These are phyloP conservation scores for Teunomyces kruisii DNA, from an alignment of 805 yeast genomes.

Conservation along the genomic window DNA sequence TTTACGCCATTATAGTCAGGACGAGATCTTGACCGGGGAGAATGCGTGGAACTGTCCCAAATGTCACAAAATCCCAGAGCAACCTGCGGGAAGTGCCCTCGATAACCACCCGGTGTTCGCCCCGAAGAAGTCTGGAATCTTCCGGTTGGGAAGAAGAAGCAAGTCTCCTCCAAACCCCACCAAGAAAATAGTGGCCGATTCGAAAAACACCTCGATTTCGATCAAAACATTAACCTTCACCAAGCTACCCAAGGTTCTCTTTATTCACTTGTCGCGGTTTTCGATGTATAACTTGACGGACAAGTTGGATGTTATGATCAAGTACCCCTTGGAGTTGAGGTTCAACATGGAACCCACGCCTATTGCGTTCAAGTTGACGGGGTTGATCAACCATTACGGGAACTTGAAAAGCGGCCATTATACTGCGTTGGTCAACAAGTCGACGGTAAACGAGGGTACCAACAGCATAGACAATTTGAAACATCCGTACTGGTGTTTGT, in stretches of 20 bases:
- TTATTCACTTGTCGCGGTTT: conserved; percentile 43
- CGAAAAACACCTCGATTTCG: conserved; percentile 11
- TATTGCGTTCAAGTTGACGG: conserved; percentile 53
- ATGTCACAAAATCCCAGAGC: conserved; percentile 41
- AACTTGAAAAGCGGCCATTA: conserved; percentile 74
- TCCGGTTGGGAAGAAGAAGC: conserved; percentile 32
- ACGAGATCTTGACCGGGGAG: conserved; percentile 67
- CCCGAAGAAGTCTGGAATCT: conserved; percentile 33
- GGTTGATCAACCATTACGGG: conserved; percentile 72
- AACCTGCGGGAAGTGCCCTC: conserved; percentile 10
- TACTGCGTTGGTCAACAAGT: conserved; percentile 62
- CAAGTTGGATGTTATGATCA: conserved; percentile 48
- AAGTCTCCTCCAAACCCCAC: conserved; percentile 32
- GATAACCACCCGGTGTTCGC: conserved; percentile 40
- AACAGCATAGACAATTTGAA: conserved; percentile 24
- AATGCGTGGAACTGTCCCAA: conserved; percentile 86
- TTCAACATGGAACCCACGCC: conserved; percentile 39
- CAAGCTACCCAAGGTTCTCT: conserved; percentile 36
- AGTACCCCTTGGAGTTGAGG: conserved; percentile 55
- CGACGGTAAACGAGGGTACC: conserved; percentile 12
- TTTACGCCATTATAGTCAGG: conserved; percentile 57
- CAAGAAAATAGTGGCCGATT: conserved; percentile 7
- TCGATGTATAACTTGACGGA: conserved; percentile 53
- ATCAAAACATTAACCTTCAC: conserved; percentile 31
- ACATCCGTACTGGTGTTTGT: conserved; percentile 63